Percentiles rank a stretch among this genome's conserved stretches.
These are phyloP conservation scores for Saitozyma podzolica DNA, from an alignment of 768 basidiomycete genomes.

Conservation along the genomic window DNA sequence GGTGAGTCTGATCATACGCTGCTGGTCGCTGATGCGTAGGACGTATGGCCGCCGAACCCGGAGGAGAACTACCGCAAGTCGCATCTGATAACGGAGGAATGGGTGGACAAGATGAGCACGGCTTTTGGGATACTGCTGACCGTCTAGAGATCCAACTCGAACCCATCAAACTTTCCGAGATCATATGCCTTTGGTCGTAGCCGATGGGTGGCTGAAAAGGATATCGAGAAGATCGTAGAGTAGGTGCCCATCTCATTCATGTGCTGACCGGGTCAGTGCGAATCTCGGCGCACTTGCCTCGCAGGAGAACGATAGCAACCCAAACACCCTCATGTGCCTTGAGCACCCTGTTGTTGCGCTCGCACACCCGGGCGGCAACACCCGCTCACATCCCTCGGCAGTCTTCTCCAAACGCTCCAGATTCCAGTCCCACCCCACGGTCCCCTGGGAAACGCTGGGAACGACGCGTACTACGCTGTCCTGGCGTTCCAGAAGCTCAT, in stretches of 20 bases:
- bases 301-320: constrained; percentile 39
- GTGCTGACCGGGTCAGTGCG: constrained; percentile 27
- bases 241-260: constrained; percentile 15
- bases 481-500: constrained; percentile 50
- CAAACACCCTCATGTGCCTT: constrained; percentile 47
- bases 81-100: constrained; percentile 48
- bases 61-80: constrained; percentile 50
- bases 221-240: constrained; percentile 48
- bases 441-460: constrained; percentile 50
- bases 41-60: constrained; percentile 49
- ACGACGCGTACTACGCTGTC: constrained; percentile 50
- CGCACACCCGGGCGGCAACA: constrained; percentile 31
- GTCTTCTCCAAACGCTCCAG: constrained; percentile 40
- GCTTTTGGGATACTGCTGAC: constrained; percentile 5
- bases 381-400: constrained; percentile 35
- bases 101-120: constrained; percentile 49
- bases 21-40: not conserved
- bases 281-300: constrained; percentile 46
- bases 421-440: constrained; percentile 42
- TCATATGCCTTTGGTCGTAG: constrained; percentile 48
- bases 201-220: constrained; percentile 41
- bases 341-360: constrained; percentile 30
- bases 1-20: too few species aligned
- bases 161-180: constrained; percentile 44
- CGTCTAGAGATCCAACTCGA: constrained; percentile 39